A percentile compares a stretch with the other conserved stretches of the same genome.
Evolutionary conservation across 257 asterid species (phyloP).

Genomic region (Solanum stenotomum): DNA sequence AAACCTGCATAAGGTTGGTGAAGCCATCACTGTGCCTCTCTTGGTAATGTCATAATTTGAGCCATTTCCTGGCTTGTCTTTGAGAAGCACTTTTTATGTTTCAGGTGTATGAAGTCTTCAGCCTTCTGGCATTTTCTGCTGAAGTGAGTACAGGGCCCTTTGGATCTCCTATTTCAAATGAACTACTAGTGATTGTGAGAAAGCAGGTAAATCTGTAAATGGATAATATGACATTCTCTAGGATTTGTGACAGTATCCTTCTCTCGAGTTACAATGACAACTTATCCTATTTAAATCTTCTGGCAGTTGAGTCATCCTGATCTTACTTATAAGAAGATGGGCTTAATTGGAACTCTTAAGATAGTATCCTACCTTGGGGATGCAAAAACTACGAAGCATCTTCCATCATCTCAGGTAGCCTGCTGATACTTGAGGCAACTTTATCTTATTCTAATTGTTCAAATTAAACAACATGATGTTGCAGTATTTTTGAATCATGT

Average conservation of each 20-base stretch:
- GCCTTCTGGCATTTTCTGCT: slow-evolving; percentile 57
- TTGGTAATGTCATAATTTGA: neutral
- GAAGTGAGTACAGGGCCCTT: slow-evolving; percentile 43
- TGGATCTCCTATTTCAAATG: slow-evolving; percentile 72
- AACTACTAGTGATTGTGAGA: slow-evolving; percentile 69
- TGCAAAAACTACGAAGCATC: slow-evolving; percentile 31
- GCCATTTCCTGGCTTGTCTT: neutral
- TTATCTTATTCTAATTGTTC: neutral
- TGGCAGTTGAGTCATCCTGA: slow-evolving; percentile 70
- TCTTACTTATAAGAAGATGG: slow-evolving; percentile 76
- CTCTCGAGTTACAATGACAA: neutral
- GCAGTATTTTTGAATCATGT: neutral
- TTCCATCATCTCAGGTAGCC: slow-evolving; percentile 49
- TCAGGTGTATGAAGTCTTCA: slow-evolving; percentile 82
- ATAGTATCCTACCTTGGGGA: slow-evolving; percentile 65
- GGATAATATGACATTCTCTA: neutral
- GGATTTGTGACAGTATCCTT: neutral
- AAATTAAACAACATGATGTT: neutral
- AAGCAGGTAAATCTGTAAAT: slow-evolving; percentile 46
- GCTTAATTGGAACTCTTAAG: slow-evolving; percentile 77
- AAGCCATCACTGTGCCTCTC: neutral
- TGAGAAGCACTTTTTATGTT: slow-evolving; percentile 13
- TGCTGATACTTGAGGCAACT: neutral
- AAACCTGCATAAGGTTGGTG: slow-evolving; percentile 62
- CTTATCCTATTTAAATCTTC: slow-evolving; percentile 13